Conservation (phyloP, 2,329 filamentous ascomycete species). For the Phialemonium atrogriseum region DNA sequence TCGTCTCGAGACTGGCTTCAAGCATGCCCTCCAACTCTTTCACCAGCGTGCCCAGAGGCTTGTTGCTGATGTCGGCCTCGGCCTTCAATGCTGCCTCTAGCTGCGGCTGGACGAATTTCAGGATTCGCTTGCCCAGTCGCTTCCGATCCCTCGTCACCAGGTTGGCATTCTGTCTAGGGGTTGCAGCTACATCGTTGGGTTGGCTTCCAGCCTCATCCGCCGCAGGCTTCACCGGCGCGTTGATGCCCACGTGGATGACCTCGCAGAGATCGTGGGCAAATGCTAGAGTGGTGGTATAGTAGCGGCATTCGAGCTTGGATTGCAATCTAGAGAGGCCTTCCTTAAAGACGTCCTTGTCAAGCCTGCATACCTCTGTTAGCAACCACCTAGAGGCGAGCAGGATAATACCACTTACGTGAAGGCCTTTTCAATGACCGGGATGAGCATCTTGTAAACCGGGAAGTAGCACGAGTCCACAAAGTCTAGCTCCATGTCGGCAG, state of each 20-base stretch:
- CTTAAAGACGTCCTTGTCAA: conserved; percentile 56
- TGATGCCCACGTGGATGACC: conserved; percentile 45
- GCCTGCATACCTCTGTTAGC: conserved; percentile 38
- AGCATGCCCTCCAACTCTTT: conserved; percentile 68
- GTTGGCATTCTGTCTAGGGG: conserved; percentile 38
- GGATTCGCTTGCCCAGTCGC: conserved; percentile 79
- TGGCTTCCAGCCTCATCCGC: conserved; percentile 21
- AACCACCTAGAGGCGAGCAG: conserved; percentile 1
- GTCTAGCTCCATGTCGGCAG: conserved; percentile 65
- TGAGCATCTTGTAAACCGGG: conserved; percentile 69
- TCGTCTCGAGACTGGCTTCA: conserved; percentile 56
- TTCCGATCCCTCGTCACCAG: conserved; percentile 74
- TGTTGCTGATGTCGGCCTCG: conserved; percentile 72
- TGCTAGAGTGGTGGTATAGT: conserved; percentile 48
- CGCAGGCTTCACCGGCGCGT: conserved; percentile 24
- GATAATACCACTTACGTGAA: conserved; percentile 58
- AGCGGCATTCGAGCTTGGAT: conserved; percentile 42
- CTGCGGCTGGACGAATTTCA: conserved; percentile 71
- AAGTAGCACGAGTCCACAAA: conserved; percentile 90
- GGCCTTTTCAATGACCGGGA: conserved; percentile 72
- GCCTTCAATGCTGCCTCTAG: conserved; percentile 69
- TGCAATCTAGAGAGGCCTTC: conserved; percentile 41
- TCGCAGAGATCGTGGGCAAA: conserved; percentile 51
- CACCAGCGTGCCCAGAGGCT: conserved; percentile 60
- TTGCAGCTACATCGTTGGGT: conserved; percentile 32